Evolutionary conservation across 1,284 basidiomycete genomes (phyloP).

Genomic region (Tylopilus orsonianus): DNA sequence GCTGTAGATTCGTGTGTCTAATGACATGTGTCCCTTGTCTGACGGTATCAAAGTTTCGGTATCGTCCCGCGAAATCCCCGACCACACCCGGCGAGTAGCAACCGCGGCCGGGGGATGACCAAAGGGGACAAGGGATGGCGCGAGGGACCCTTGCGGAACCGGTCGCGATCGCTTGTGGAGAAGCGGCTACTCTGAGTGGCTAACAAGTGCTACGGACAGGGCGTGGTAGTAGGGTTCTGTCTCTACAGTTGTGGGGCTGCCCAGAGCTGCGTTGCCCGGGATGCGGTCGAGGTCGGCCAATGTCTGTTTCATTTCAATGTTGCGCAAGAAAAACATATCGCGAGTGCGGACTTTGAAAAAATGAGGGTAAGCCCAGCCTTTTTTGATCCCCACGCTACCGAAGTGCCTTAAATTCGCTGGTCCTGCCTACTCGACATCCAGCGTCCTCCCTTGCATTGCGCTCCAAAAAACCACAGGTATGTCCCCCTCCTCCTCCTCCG

Average conservation of each 20-base stretch:
- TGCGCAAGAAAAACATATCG: constrained; percentile 29
- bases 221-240: too few species aligned
- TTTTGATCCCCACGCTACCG: constrained; percentile 50
- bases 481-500: constrained; percentile 1
- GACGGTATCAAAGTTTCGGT: not conserved
- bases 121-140: constrained; percentile 23
- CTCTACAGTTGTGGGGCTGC: too few species aligned
- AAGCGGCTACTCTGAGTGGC: too few species aligned
- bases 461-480: constrained; percentile 42
- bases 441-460: constrained; percentile 41
- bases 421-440: constrained; percentile 33
- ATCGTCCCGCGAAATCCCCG: constrained; percentile 7
- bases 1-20: constrained; percentile 25
- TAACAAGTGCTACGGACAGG: too few species aligned
- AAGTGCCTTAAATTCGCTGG: constrained; percentile 41
- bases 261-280: too few species aligned
- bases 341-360: constrained; percentile 40
- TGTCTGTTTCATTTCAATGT: constrained; percentile 17
- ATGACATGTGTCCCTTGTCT: constrained; percentile 7
- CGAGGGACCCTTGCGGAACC: constrained; percentile 16
- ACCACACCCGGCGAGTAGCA: constrained; percentile 7
- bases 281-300: constrained; percentile 8
- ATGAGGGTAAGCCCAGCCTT: constrained; percentile 58
- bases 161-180: constrained; percentile 14
- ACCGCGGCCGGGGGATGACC: constrained; percentile 15